These are phyloP conservation scores for Myxozyma neotropica DNA, from an alignment of 805 yeast species.

Conservation along the genomic window DNA sequence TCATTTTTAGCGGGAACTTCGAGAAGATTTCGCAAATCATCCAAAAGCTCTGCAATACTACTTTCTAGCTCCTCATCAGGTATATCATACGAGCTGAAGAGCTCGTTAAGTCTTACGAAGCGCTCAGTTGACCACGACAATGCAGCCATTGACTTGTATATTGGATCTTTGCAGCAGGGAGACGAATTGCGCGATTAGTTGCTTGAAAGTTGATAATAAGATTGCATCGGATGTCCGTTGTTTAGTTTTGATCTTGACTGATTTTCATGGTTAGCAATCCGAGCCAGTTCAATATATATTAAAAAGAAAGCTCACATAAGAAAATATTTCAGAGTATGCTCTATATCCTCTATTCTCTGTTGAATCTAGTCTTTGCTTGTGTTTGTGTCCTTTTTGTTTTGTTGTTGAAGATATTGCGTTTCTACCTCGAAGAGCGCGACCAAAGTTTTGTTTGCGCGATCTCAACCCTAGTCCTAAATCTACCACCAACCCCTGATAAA, in stretches of 20 bases:
- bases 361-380: too few relatives aligned
- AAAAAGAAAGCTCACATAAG: neutral
- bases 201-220: neutral
- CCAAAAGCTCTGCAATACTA: conserved; percentile 8
- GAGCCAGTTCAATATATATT: neutral
- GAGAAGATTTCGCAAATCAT: conserved; percentile 44
- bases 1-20: conserved; percentile 46
- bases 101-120: conserved; percentile 15
- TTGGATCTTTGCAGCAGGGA: neutral
- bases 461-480: neutral
- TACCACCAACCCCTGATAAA: neutral
- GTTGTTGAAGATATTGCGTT: too few relatives aligned
- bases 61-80: neutral
- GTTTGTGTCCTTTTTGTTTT: neutral
- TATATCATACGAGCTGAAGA: conserved; percentile 8
- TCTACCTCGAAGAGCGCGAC: too few relatives aligned
- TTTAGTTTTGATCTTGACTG: neutral
- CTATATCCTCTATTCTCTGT: too few relatives aligned
- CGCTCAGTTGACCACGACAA: conserved; percentile 31
- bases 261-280: neutral
- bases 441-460: conserved; percentile 2
- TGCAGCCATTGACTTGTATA: neutral
- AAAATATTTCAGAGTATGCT: too few relatives aligned
- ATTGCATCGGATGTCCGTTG: neutral
- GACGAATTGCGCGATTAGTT: neutral